phyloP scores from a whole-genome alignment of 225 moss, liverwort and hornwort genomes.

The Neckera pumila region DNA sequence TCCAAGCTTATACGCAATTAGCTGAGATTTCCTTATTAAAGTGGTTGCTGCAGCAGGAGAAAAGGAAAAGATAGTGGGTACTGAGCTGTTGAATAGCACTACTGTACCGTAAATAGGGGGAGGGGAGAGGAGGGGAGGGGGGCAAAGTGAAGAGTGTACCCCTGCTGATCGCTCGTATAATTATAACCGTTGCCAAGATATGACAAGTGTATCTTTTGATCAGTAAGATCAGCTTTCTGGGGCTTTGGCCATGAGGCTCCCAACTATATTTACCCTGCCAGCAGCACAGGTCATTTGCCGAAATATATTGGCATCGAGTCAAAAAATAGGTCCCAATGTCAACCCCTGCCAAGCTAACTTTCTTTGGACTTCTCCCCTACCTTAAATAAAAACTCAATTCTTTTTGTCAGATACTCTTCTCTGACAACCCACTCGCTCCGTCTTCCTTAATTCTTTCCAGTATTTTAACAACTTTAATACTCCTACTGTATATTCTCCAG shows the following conservation, averaged over 20 bases:
- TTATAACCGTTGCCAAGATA: background rate
- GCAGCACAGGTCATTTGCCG: background rate
- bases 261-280: background rate
- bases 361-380: background rate
- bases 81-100: background rate
- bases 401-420: background rate
- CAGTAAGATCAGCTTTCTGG: background rate
- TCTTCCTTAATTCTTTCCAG: background rate
- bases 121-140: too few relatives aligned
- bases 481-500: background rate
- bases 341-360: constrained; percentile 3
- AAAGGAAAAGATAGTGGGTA: background rate
- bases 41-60: background rate
- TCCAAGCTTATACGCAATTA: background rate
- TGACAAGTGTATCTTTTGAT: background rate
- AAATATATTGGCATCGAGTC: constrained; percentile 17
- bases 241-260: background rate
- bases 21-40: background rate
- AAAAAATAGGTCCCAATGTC: constrained; percentile 7
- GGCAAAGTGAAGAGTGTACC: background rate
- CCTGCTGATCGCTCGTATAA: background rate
- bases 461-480: background rate
- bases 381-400: background rate
- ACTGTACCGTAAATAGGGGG: background rate
- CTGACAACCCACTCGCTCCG: background rate